These are phyloP conservation scores for Xylariaceae sp. DNA, from an alignment of 2,329 filamentous ascomycete species.

Conservation along the genomic window DNA sequence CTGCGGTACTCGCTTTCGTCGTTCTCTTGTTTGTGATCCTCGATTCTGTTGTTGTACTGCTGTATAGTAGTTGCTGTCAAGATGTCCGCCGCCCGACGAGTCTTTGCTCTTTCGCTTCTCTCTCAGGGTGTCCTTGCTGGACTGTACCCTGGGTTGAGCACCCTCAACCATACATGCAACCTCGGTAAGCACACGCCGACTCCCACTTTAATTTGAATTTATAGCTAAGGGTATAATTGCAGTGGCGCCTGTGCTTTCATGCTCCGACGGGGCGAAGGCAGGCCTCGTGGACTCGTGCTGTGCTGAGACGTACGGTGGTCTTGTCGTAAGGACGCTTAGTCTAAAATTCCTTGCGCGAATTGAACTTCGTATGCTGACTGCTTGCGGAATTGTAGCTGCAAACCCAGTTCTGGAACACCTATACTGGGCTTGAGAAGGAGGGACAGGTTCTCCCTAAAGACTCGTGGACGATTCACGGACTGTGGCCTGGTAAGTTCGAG, in stretches of 20 bases:
- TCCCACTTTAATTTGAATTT: conserved; percentile 14
- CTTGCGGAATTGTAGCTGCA: conserved; percentile 47
- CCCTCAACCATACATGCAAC: conserved; percentile 63
- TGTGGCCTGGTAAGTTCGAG: conserved; percentile 56
- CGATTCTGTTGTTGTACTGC: conserved; percentile 7
- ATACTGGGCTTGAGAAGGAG: conserved; percentile 63
- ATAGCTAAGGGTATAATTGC: conserved; percentile 16
- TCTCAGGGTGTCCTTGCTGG: conserved; percentile 44
- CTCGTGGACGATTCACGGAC: conserved; percentile 65
- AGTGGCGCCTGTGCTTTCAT: conserved; percentile 52
- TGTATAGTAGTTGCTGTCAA: conserved; percentile 15
- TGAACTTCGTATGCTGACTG: conserved; percentile 18
- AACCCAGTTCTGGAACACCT: conserved; percentile 71
- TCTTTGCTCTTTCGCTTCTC: conserved; percentile 39
- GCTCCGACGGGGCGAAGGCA: conserved; percentile 53
- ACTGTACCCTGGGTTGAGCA: conserved; percentile 53
- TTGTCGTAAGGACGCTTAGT: conserved; percentile 49
- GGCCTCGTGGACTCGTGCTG: conserved; percentile 66
- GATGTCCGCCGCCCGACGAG: conserved; percentile 31
- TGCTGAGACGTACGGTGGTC: conserved; percentile 68
- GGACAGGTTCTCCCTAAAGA: conserved; percentile 65
- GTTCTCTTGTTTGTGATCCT: not conserved
- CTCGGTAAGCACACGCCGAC: conserved; percentile 46
- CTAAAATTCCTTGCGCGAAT: not conserved
- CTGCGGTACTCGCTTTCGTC: not conserved